These are phyloP conservation scores for Otatea glauca DNA, from an alignment of 176 grass and related monocot species.

Conservation along the genomic window DNA sequence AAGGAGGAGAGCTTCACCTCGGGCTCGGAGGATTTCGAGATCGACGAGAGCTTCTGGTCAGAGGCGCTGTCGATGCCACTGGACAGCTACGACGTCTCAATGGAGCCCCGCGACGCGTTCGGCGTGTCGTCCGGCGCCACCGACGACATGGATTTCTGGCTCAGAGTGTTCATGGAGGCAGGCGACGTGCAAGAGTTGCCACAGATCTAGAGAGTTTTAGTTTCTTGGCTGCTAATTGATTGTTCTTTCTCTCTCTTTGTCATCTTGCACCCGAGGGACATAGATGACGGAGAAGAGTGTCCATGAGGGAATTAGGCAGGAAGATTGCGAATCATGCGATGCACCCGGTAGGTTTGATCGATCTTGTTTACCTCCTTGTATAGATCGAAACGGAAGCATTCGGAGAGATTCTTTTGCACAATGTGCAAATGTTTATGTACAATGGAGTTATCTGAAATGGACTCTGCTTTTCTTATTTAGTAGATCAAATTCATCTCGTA, in stretches of 20 bases:
- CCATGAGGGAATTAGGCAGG: conserved; percentile 48
- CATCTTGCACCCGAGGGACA: conserved; percentile 51
- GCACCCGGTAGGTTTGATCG: conserved; percentile 21
- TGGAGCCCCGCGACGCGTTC: conserved; percentile 39
- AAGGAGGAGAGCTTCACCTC: conserved; percentile 83
- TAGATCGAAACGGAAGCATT: conserved; percentile 29
- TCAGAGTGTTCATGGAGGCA: conserved; percentile 72
- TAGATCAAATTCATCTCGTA: not conserved
- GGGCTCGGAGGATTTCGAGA: conserved; percentile 63
- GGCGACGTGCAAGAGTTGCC: conserved; percentile 59
- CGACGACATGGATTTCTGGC: conserved; percentile 86
- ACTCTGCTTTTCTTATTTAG: conserved; percentile 1
- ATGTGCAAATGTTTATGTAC: not conserved
- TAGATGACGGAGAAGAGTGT: conserved; percentile 42
- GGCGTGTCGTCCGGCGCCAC: not conserved
- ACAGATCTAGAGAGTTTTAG: conserved; percentile 48
- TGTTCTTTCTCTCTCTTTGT: conserved; percentile 43
- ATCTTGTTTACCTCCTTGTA: conserved; percentile 48
- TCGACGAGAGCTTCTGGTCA: conserved; percentile 92
- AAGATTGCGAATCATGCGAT: conserved; percentile 10
- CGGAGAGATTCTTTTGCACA: not conserved
- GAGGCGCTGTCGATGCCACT: conserved; percentile 72
- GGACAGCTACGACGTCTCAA: conserved; percentile 3
- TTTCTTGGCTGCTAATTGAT: conserved; percentile 46
- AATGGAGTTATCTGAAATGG: not conserved